These are phyloP conservation scores for Monilinia laxa DNA, from an alignment of 2,329 filamentous ascomycete species.

Conservation along the genomic window DNA sequence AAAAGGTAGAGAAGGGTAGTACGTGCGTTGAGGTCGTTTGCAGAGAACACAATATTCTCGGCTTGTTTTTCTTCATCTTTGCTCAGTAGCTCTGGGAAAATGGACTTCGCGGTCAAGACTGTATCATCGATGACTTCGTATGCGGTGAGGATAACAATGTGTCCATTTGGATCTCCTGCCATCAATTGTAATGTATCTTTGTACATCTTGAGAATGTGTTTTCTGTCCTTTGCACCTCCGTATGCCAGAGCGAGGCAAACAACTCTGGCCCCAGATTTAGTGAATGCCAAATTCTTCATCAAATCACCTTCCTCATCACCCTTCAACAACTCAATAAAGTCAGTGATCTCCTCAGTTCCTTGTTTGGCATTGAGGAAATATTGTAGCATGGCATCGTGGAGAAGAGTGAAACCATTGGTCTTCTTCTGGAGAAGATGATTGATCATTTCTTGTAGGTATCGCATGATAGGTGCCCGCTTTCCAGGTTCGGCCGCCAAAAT, in stretches of 20 bases:
- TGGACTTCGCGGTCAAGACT: conserved; percentile 78
- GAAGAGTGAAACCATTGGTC: conserved; percentile 93
- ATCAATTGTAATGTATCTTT: conserved; percentile 86
- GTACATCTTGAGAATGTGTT: conserved; percentile 82
- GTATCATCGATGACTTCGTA: conserved; percentile 96
- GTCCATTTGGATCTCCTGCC: conserved; percentile 75
- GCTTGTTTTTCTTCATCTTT: conserved; percentile 62
- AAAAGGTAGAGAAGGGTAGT: conserved; percentile 79
- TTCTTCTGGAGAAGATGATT: conserved; percentile 95
- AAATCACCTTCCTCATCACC: conserved; percentile 88
- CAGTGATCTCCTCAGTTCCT: conserved; percentile 77
- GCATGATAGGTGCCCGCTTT: conserved; percentile 85
- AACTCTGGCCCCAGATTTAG: conserved; percentile 79
- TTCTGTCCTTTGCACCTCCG: conserved; percentile 88
- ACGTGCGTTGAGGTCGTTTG: conserved; percentile 64
- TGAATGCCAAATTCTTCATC: conserved; percentile 95
- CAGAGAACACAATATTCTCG: conserved; percentile 63
- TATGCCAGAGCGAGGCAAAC: conserved; percentile 80
- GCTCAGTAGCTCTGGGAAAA: conserved; percentile 82
- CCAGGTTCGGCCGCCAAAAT: conserved; percentile 78
- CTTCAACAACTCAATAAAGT: conserved; percentile 88
- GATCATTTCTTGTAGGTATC: conserved; percentile 79
- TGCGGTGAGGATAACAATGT: conserved; percentile 78
- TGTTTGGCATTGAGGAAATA: conserved; percentile 81
- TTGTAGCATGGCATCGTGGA: conserved; percentile 97